phyloP scores from a whole-genome alignment of 257 asterid species.

The Solanum corneliomulleri region DNA sequence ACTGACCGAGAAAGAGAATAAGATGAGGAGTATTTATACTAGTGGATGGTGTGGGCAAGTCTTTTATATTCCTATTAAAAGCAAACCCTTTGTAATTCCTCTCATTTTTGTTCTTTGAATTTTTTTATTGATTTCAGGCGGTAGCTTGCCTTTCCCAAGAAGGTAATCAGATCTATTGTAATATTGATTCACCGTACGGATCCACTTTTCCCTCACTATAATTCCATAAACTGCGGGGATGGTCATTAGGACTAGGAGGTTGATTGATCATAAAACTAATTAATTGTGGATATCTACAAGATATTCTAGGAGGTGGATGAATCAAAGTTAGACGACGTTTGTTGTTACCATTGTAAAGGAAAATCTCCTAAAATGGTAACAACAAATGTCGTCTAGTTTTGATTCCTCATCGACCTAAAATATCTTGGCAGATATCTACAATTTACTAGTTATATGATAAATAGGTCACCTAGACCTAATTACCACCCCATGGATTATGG shows the following conservation, averaged over 20 bases:
- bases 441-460: too few species aligned
- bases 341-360: background rate
- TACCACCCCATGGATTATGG: too few species aligned
- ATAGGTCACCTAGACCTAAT: too few species aligned
- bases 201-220: slow-evolving; percentile 75
- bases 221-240: too few species aligned
- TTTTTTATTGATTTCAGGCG: slow-evolving; percentile 55
- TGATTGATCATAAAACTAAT: too few species aligned
- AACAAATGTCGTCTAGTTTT: too few species aligned
- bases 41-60: background rate
- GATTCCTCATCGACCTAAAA: too few species aligned
- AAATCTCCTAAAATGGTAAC: slow-evolving; percentile 6
- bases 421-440: too few species aligned
- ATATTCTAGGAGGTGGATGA: slow-evolving; percentile 1
- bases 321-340: slow-evolving; percentile 16
- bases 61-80: slow-evolving; percentile 32
- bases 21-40: too few species aligned
- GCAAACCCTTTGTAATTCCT: slow-evolving; percentile 33
- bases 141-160: slow-evolving; percentile 69
- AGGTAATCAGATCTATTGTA: slow-evolving; percentile 74
- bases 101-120: slow-evolving; percentile 36
- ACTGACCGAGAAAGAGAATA: too few species aligned
- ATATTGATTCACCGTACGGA: slow-evolving; percentile 76
- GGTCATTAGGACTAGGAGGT: background rate
- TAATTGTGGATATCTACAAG: background rate